Conservation (phyloP, 1,284 basidiomycete species). For the Melanopsichium pennsylvanicum region DNA sequence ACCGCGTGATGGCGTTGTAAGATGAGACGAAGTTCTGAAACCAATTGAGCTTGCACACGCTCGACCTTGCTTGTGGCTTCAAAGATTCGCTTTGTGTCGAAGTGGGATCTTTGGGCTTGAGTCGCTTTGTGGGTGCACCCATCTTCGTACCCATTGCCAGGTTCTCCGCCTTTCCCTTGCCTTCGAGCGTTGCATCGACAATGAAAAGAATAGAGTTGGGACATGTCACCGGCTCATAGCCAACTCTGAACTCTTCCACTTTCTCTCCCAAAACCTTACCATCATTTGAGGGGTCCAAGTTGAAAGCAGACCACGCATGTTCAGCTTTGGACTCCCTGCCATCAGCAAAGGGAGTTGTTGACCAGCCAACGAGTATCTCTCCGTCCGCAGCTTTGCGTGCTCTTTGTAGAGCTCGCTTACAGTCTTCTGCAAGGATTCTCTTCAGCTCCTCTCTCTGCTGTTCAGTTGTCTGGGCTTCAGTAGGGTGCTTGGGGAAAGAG, state of each 20-base stretch:
- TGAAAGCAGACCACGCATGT: conserved; percentile 13
- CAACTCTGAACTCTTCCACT: not conserved
- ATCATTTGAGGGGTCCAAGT: not conserved
- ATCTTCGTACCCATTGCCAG: conserved; percentile 27
- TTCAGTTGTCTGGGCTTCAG: not conserved
- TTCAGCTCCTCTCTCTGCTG: conserved; percentile 11
- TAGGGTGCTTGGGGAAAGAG: not conserved
- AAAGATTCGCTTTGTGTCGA: conserved; percentile 4
- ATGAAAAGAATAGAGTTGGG: conserved; percentile 23
- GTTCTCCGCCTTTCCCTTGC: conserved; percentile 16
- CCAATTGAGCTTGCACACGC: conserved; percentile 17
- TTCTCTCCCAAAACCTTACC: not conserved
- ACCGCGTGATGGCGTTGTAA: not conserved
- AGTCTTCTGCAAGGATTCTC: conserved; percentile 6
- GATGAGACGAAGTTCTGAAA: conserved; percentile 9
- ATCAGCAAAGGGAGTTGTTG: conserved; percentile 3
- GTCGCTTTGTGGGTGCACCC: conserved; percentile 30
- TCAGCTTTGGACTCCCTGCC: conserved; percentile 16
- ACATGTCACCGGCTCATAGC: conserved; percentile 14
- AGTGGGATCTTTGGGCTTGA: not conserved
- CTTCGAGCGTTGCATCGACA: not conserved
- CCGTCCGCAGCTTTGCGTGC: not conserved
- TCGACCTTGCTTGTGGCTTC: conserved; percentile 20
- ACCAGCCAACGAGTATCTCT: conserved; percentile 9
- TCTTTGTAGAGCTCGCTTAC: conserved; percentile 9